phyloP scores from a whole-genome alignment of 2,329 filamentous ascomycete species.

The Ophiostoma populinum region DNA sequence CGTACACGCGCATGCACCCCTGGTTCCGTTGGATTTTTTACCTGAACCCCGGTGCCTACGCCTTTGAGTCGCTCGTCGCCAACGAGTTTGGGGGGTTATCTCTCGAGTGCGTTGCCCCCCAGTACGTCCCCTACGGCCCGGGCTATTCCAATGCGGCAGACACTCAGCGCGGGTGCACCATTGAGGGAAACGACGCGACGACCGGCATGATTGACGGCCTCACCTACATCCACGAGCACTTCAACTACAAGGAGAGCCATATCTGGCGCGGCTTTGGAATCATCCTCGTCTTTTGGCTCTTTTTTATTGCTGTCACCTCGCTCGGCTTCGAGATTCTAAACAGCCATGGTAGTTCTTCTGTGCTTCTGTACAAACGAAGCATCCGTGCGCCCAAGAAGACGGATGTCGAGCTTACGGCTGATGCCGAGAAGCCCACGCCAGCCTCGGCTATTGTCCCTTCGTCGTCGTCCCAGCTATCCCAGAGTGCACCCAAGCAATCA shows the following conservation, averaged over 20 bases:
- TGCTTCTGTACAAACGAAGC: conserved; percentile 18
- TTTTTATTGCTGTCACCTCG: conserved; percentile 45
- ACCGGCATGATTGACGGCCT: conserved; percentile 36
- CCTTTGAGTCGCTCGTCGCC: conserved; percentile 64
- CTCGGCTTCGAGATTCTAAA: conserved; percentile 53
- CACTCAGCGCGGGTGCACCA: conserved; percentile 36
- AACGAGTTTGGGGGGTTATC: conserved; percentile 60
- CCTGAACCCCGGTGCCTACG: conserved; percentile 61
- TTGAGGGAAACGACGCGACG: conserved; percentile 41
- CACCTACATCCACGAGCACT: conserved; percentile 34
- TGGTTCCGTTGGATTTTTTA: conserved; percentile 80
- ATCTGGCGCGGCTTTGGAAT: conserved; percentile 60
- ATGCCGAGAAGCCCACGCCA: conserved; percentile 45
- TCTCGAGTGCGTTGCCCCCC: conserved; percentile 33
- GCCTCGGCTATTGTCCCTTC: conserved; percentile 28
- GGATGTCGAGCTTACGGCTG: conserved; percentile 27
- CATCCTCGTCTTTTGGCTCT: conserved; percentile 43
- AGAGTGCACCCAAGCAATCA: not conserved
- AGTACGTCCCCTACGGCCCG: conserved; percentile 22
- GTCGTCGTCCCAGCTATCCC: not conserved
- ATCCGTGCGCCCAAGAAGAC: not conserved
- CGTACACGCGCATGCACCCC: conserved; percentile 48
- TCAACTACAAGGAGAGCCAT: conserved; percentile 38
- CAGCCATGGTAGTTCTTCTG: conserved; percentile 27
- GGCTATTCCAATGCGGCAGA: conserved; percentile 20